Evolutionary conservation across 2,329 filamentous ascomycete species (phyloP).

Genomic region (Alternaria solani): DNA sequence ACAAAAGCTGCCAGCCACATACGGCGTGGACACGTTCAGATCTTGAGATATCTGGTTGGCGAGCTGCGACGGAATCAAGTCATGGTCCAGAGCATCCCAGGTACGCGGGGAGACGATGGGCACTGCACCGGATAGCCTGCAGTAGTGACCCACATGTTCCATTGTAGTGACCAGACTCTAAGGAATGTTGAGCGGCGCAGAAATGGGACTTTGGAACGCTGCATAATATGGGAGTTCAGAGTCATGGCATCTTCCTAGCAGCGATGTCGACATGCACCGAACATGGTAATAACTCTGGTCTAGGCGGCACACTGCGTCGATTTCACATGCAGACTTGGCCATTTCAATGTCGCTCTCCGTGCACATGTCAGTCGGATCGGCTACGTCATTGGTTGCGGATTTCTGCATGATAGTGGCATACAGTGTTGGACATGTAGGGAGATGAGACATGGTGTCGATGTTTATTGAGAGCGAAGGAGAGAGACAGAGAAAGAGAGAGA

Average conservation of each 20-base stretch:
- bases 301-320: neutral
- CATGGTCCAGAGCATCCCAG: neutral
- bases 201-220: neutral
- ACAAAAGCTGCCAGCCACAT: neutral
- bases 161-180: neutral
- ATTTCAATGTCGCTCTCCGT: neutral
- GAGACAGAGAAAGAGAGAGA: too few species aligned
- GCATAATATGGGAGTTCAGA: neutral
- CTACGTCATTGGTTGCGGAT: conserved; percentile 1
- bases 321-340: neutral
- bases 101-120: neutral
- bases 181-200: neutral
- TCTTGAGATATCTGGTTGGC: neutral
- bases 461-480: too few species aligned
- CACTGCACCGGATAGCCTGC: neutral
- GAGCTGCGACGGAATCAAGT: neutral
- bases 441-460: neutral
- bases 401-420: neutral
- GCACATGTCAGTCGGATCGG: neutral
- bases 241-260: neutral
- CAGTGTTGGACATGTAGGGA: neutral
- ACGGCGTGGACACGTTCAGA: neutral
- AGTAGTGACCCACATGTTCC: neutral
- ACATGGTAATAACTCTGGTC: neutral
- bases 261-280: neutral